phyloP scores from a whole-genome alignment of 2,329 filamentous ascomycete species.

The Ophiosphaerella herpotricha region DNA sequence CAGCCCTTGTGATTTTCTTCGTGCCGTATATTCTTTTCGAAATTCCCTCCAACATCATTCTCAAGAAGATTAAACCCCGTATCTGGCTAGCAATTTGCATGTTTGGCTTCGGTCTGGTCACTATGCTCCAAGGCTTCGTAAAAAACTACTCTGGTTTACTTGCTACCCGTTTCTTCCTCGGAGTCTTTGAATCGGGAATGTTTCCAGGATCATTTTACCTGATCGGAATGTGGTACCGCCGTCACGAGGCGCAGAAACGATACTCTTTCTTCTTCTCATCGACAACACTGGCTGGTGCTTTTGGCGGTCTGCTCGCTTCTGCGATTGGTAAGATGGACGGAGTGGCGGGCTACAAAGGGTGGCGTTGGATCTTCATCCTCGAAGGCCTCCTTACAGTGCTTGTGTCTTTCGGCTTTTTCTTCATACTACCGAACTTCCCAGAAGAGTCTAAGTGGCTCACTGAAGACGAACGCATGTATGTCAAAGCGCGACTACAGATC shows the following conservation, averaged over 20 bases:
- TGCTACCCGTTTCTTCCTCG: slow-evolving; percentile 80
- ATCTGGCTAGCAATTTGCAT: slow-evolving; percentile 75
- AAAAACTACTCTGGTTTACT: slow-evolving; percentile 78
- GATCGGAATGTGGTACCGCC: slow-evolving; percentile 87
- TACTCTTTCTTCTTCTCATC: slow-evolving; percentile 93
- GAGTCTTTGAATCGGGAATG: slow-evolving; percentile 59
- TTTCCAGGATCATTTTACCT: slow-evolving; percentile 67
- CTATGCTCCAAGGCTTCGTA: slow-evolving; percentile 74
- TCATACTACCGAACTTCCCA: slow-evolving; percentile 55
- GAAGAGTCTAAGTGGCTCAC: slow-evolving; percentile 56
- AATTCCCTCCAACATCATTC: slow-evolving; percentile 57
- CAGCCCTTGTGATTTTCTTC: slow-evolving; percentile 60
- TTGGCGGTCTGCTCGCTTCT: slow-evolving; percentile 82
- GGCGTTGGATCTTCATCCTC: slow-evolving; percentile 84
- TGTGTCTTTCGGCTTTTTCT: slow-evolving; percentile 53
- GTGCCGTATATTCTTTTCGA: slow-evolving; percentile 59
- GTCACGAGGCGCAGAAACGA: slow-evolving; percentile 84
- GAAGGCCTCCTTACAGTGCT: slow-evolving; percentile 56
- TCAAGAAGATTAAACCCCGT: slow-evolving; percentile 58
- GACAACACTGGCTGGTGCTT: slow-evolving; percentile 79
- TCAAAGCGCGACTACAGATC: slow-evolving; percentile 51
- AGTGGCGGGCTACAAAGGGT: slow-evolving; percentile 68
- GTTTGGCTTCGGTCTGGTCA: slow-evolving; percentile 74
- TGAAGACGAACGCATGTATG: slow-evolving; percentile 52
- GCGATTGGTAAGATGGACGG: slow-evolving; percentile 89